Conservation (phyloP, 768 basidiomycete species). For the Lactarius indigo region DNA sequence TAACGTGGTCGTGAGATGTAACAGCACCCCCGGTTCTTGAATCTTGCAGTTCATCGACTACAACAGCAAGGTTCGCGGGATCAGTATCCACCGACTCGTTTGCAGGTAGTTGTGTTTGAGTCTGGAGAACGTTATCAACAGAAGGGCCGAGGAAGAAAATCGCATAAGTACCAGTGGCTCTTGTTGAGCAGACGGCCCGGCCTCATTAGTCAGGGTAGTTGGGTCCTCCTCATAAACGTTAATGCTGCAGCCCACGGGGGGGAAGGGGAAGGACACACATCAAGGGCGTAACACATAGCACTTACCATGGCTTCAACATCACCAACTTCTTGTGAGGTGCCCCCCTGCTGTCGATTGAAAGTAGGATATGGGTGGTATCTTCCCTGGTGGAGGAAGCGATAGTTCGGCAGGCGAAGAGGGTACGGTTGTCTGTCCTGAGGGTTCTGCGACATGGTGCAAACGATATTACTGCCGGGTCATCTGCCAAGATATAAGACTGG, state of each 20-base stretch:
- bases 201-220: not conserved
- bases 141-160: not conserved
- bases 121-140: not conserved
- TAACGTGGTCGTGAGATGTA: not conserved
- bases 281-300: not conserved
- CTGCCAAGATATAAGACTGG: not conserved
- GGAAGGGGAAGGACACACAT: not conserved
- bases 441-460: slow-evolving; percentile 18
- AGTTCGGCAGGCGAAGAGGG: slow-evolving; percentile 25
- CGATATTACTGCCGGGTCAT: not conserved
- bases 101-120: not conserved
- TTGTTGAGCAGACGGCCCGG: slow-evolving; percentile 2
- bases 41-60: slow-evolving; percentile 15
- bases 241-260: not conserved
- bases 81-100: not conserved
- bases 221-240: not conserved
- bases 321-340: not conserved
- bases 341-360: slow-evolving; percentile 17
- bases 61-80: slow-evolving; percentile 6
- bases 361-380: slow-evolving; percentile 25
- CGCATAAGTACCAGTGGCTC: not conserved
- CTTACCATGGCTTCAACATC: slow-evolving; percentile 6
- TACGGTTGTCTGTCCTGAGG: slow-evolving; percentile 18
- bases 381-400: slow-evolving; percentile 24
- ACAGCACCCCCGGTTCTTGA: not conserved